phyloP scores from a whole-genome alignment of 495 filamentous ascomycete genomes.

The Niebla homalea region DNA sequence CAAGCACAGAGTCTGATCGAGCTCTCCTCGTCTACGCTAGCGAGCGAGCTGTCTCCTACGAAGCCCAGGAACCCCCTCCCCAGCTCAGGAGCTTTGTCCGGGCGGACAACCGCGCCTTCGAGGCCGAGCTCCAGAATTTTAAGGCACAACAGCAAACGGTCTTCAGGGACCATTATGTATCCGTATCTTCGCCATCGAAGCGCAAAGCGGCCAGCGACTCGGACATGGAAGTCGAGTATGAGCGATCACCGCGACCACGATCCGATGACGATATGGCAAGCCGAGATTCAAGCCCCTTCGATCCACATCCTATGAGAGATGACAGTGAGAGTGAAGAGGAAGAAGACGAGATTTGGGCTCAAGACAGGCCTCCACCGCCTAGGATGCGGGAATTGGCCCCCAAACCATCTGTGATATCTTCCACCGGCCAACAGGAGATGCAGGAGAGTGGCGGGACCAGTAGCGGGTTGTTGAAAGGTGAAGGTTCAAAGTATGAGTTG shows the following conservation, averaged over 20 bases:
- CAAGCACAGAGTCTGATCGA: conserved; percentile 34
- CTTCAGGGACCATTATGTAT: not conserved
- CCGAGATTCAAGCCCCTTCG: not conserved
- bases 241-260: conserved; percentile 9
- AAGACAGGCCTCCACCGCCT: not conserved
- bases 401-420: not conserved
- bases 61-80: conserved; percentile 22
- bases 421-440: conserved; percentile 10
- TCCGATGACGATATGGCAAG: not conserved
- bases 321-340: not conserved
- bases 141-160: not conserved
- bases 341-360: not conserved
- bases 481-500: not conserved
- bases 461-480: not conserved
- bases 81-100: conserved; percentile 36
- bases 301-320: not conserved
- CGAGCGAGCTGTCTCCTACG: conserved; percentile 27
- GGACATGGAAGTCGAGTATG: conserved; percentile 5
- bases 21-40: conserved; percentile 41
- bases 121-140: conserved; percentile 26
- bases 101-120: conserved; percentile 34
- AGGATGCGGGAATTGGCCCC: conserved; percentile 3
- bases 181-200: conserved; percentile 9
- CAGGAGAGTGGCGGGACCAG: conserved; percentile 6
- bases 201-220: conserved; percentile 10